These are phyloP conservation scores for Cyathus striatus DNA, from an alignment of 768 basidiomycete genomes.

Conservation along the genomic window DNA sequence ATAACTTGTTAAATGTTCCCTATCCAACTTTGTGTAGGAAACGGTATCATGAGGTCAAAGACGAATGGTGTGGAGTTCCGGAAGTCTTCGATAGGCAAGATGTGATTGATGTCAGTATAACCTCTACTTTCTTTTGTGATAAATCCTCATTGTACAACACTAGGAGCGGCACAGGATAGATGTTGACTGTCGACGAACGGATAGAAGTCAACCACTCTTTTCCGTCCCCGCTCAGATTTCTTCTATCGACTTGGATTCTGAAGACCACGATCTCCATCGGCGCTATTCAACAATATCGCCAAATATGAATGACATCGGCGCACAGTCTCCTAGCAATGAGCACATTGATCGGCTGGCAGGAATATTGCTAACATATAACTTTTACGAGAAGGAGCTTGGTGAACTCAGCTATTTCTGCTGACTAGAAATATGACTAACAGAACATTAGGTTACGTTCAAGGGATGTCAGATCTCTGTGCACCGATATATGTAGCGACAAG, in stretches of 20 bases:
- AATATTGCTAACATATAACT: constrained; percentile 88
- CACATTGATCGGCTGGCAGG: constrained; percentile 86
- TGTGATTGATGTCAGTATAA: constrained; percentile 63
- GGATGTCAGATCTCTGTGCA: constrained; percentile 95
- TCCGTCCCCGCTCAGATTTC: constrained; percentile 35
- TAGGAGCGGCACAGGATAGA: constrained; percentile 91
- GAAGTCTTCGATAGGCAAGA: constrained; percentile 80
- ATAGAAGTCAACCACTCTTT: constrained; percentile 90
- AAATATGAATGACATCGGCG: constrained; percentile 66
- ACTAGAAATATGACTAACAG: no score
- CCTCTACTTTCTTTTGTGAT: constrained; percentile 2
- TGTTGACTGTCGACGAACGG: constrained; percentile 95
- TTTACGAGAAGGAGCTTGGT: constrained; percentile 87
- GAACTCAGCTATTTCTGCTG: constrained; percentile 17
- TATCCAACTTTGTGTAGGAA: constrained; percentile 33
- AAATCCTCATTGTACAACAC: constrained; percentile 1
- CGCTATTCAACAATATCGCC: constrained; percentile 75
- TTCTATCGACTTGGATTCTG: constrained; percentile 36
- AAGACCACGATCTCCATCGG: constrained; percentile 46
- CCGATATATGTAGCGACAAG: constrained; percentile 91
- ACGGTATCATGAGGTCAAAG: constrained; percentile 66
- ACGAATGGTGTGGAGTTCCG: constrained; percentile 78
- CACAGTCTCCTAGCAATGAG: constrained; percentile 85
- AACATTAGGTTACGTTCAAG: constrained; percentile 97
- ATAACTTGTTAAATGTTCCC: background rate